A percentile compares a stretch with the other conserved stretches of the same genome.
phyloP scores from a whole-genome alignment of 2,329 filamentous ascomycete species.

The Calonectria pteridis region DNA sequence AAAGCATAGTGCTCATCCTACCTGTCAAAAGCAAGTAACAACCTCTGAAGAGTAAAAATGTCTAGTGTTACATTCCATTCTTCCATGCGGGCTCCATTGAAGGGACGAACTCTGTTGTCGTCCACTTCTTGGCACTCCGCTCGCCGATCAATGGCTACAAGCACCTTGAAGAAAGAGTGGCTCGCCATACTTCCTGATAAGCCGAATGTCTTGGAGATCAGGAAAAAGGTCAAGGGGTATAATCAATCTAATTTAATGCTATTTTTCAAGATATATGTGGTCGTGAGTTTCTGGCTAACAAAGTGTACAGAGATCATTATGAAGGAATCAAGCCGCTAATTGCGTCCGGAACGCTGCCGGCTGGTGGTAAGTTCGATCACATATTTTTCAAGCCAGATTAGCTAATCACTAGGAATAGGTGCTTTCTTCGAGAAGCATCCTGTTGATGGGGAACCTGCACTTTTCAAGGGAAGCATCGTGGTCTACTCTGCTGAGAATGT shows the following conservation, averaged over 20 bases:
- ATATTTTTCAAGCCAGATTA: accelerated
- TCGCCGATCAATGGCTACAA: constrained; percentile 20
- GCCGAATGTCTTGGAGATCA: constrained; percentile 19
- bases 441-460: constrained; percentile 24
- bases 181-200: constrained; percentile 26
- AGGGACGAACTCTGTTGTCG: not conserved
- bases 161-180: constrained; percentile 18
- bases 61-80: not conserved
- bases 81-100: not conserved
- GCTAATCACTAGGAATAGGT: not conserved
- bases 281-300: not conserved
- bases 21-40: not conserved
- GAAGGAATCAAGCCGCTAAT: constrained; percentile 34
- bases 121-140: not conserved
- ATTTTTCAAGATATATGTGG: not conserved
- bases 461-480: constrained; percentile 27
- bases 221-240: constrained; percentile 26
- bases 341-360: constrained; percentile 28
- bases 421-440: constrained; percentile 34
- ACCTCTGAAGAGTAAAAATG: not conserved
- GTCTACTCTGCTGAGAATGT: constrained; percentile 19
- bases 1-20: not conserved
- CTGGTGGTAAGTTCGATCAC: constrained; percentile 22
- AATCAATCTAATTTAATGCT: accelerated
- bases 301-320: constrained; percentile 21